Base-by-base conservation (phyloP, 2,329 filamentous ascomycete species). In the Lasiodiplodia gonubiensis region DNA sequence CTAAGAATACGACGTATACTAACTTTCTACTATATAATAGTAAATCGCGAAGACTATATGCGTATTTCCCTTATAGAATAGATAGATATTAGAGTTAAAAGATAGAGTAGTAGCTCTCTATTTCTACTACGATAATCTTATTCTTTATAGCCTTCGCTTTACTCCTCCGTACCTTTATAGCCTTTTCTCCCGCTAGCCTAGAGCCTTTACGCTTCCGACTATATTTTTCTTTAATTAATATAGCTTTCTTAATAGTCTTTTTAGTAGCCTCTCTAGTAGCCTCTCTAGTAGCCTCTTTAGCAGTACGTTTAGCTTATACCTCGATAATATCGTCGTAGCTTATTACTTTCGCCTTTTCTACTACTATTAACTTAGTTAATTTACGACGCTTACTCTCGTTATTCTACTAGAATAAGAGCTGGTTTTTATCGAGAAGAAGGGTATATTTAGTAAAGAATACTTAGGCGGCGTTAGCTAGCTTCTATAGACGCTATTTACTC, bases 401-500 rank as follows among this genome's bases (percentile, higher is more conserved):
- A n/a, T n/a, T n/a, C n/a, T n/a, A n/a, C n/a, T n/a, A n/a, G n/a
- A n/a, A n/a, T n/a, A n/a, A n/a, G n/a, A 74, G 65, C 68, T 69
- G 37, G 66, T 74, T 75, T 66, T 71, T 65, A 65, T 78, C 69
- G 55, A 74, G 53, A 52, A 73, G 71, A 27, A 78, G 70, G 57
- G 71, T 69, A 68, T 61, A 30, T 65, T 72, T 33, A 27, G 72
- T 71, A 69, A 74, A 71, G n/a, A 66, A 73, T 42, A 64, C 71
- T 69, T 74, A 39, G 68, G 72, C 70, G 48, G 75, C 74, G 65
- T 70, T 72, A 12, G 67, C 60, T 14, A 71, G 69, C 66, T 71
- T 73, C 61, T 71, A 51, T 46, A 71, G 59, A 64, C 65, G 64
- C 57, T 69, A 66, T 70, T 64, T 74, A 35, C 70, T 71, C 35